A percentile compares a stretch with the other conserved stretches of the same genome.
Evolutionary conservation across 1,139 yeast species (phyloP).

Genomic region (Blastobotrys buckinghamii): DNA sequence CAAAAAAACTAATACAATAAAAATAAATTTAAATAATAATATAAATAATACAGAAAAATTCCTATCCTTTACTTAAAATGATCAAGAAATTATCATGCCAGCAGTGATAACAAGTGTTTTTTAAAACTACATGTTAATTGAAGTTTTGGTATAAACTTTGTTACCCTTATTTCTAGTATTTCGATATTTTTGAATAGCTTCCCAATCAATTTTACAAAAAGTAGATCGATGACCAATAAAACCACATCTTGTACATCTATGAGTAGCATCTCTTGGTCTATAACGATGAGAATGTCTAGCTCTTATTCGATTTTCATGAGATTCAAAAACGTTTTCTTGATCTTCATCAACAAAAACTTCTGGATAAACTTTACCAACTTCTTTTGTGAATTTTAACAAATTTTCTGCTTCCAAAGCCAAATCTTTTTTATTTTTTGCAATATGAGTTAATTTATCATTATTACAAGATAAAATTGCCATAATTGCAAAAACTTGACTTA

Average conservation of each 20-base stretch:
- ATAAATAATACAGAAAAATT: background rate
- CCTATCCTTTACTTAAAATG: background rate
- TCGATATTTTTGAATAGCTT: conserved; percentile 11
- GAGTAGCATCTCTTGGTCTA: conserved; percentile 14
- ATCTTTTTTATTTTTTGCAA: conserved; percentile 9
- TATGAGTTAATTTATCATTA: conserved; percentile 12
- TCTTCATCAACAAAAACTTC: conserved; percentile 13
- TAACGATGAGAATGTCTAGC: conserved; percentile 11
- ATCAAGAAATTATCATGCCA: background rate
- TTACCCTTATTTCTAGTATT: conserved; percentile 11
- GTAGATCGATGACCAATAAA: conserved; percentile 14
- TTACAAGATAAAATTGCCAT: conserved; percentile 10
- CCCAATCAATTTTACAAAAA: conserved; percentile 12
- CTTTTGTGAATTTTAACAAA: conserved; percentile 7
- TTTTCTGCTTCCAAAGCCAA: conserved; percentile 12
- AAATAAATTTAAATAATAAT: background rate
- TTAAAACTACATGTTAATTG: conserved; percentile 5
- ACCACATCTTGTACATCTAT: conserved; percentile 14
- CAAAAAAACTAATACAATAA: background rate
- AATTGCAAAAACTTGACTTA: conserved; percentile 14
- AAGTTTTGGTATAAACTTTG: conserved; percentile 8
- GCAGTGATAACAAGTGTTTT: background rate
- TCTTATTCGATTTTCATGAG: conserved; percentile 10
- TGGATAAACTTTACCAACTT: conserved; percentile 11
- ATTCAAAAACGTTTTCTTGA: conserved; percentile 11